phyloP scores from a whole-genome alignment of 2,329 filamentous ascomycete species.

The Geosmithia morbida region DNA sequence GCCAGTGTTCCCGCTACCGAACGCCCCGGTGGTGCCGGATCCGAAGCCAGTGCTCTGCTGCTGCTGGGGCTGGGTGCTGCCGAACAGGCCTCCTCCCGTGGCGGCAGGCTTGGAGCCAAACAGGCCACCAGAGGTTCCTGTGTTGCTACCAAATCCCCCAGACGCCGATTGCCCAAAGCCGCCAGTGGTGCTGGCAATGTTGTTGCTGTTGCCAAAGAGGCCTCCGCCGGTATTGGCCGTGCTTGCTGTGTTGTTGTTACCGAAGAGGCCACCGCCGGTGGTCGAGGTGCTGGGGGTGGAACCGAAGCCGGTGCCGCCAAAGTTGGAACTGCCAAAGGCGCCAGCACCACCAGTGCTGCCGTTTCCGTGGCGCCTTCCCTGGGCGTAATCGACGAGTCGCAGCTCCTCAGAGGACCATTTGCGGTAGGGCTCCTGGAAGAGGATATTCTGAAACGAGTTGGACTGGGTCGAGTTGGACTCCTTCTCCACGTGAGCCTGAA shows the following conservation, averaged over 20 bases:
- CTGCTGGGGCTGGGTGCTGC: constrained; percentile 17
- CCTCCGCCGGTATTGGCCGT: constrained; percentile 14
- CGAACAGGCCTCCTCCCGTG: constrained; percentile 27
- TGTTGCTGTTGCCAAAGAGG: constrained; percentile 33
- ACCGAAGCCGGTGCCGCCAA: constrained; percentile 35
- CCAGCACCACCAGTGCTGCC: constrained; percentile 69
- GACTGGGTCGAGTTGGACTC: constrained; percentile 42
- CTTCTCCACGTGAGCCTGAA: constrained; percentile 58
- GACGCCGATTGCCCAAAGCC: constrained; percentile 23
- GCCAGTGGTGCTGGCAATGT: constrained; percentile 25
- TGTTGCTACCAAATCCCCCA: constrained; percentile 10
- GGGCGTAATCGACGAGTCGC: constrained; percentile 73
- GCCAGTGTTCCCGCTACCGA: constrained; percentile 14
- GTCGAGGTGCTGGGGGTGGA: constrained; percentile 12
- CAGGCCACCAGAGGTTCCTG: constrained; percentile 16
- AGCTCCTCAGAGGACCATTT: constrained; percentile 86
- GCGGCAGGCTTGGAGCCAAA: constrained; percentile 22
- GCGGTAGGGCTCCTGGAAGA: constrained; percentile 67
- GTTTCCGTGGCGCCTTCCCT: constrained; percentile 75
- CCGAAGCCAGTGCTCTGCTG: constrained; percentile 21
- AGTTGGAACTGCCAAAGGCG: constrained; percentile 54
- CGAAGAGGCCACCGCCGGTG: constrained; percentile 25
- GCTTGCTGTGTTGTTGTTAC: constrained; percentile 13
- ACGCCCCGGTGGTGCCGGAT: constrained; percentile 5
- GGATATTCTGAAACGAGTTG: constrained; percentile 64